Evolutionary conservation across 1,284 basidiomycete genomes (phyloP).

Genomic region (Abortiporus biennis): DNA sequence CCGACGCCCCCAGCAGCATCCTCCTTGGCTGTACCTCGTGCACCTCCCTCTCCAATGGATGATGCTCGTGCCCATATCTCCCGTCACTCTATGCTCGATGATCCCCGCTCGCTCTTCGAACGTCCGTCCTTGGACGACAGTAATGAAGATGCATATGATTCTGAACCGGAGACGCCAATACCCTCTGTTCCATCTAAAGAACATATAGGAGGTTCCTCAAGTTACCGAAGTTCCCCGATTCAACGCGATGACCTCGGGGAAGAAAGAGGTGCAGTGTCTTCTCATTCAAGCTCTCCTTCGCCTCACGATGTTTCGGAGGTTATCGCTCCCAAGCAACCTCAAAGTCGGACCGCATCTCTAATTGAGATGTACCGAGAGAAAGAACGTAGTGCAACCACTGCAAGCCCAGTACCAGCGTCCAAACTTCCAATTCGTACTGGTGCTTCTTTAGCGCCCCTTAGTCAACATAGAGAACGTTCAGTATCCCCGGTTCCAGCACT

Average conservation of each 20-base stretch:
- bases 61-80: constrained; percentile 1
- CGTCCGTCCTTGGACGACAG: constrained; percentile 21
- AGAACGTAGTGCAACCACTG: constrained; percentile 31
- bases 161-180: not conserved
- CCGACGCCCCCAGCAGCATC: no score
- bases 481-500: constrained; percentile 11
- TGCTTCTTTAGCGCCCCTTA: constrained; percentile 15
- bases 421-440: constrained; percentile 28
- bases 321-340: not conserved
- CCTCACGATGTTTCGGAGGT: not conserved
- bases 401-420: constrained; percentile 24
- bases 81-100: constrained; percentile 30
- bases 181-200: constrained; percentile 1
- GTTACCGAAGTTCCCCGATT: not conserved
- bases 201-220: not conserved
- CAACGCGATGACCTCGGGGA: not conserved
- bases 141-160: constrained; percentile 12
- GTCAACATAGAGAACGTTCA: not conserved
- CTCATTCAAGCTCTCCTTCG: no score
- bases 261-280: no score
- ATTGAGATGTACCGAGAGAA: constrained; percentile 80
- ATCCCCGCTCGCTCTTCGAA: constrained; percentile 18
- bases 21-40: not conserved
- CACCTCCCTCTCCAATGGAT: not conserved
- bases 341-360: constrained; percentile 63